Percentiles rank a stretch among this genome's conserved stretches.
Conservation (phyloP, 108 stramenopile species). For the Aurantiochytrium sp. region DNA sequence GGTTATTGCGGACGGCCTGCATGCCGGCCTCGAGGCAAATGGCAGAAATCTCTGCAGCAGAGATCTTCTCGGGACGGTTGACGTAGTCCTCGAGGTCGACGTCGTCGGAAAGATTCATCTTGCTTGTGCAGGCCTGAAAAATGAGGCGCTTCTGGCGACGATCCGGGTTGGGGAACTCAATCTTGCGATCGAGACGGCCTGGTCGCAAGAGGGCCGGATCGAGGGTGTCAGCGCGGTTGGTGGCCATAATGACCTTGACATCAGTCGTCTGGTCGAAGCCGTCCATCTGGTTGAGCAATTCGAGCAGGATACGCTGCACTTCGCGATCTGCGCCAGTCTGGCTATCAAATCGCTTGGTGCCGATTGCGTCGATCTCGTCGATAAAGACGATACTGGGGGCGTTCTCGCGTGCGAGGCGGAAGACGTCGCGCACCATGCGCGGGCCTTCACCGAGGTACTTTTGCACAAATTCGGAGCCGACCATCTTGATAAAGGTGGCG, state of each 20-base stretch:
- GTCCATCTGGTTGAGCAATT: conserved; percentile 98
- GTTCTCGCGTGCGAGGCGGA: conserved; percentile 95
- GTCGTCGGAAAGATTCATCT: conserved; percentile 93
- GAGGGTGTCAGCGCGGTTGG: conserved; percentile 95
- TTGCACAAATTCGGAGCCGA: conserved; percentile 98
- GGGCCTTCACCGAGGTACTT: conserved; percentile 99
- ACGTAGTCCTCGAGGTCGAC: conserved; percentile 97
- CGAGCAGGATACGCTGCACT: conserved; percentile 95
- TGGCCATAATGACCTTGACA: conserved; percentile 99
- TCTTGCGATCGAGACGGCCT: conserved; percentile 96
- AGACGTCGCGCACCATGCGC: conserved; percentile 98
- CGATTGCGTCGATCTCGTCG: conserved; percentile 99
- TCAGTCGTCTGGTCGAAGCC: conserved; percentile 98
- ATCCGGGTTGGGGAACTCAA: conserved; percentile 97
- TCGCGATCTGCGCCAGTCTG: conserved; percentile 97
- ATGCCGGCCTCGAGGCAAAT: conserved; percentile 96
- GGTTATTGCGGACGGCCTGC: conserved; percentile 94
- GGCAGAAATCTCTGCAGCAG: conserved; percentile 82
- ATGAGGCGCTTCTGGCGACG: conserved; percentile 98
- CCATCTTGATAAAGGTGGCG: conserved; percentile 96
- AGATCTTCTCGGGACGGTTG: conserved; percentile 92
- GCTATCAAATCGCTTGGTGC: conserved; percentile 98
- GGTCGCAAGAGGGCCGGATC: conserved; percentile 97
- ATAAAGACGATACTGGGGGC: conserved; percentile 94
- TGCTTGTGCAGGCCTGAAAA: conserved; percentile 93